Percentiles rank a stretch among this genome's conserved stretches.
phyloP scores from a whole-genome alignment of 495 filamentous ascomycete genomes.

The Pseudevernia furfuracea region DNA sequence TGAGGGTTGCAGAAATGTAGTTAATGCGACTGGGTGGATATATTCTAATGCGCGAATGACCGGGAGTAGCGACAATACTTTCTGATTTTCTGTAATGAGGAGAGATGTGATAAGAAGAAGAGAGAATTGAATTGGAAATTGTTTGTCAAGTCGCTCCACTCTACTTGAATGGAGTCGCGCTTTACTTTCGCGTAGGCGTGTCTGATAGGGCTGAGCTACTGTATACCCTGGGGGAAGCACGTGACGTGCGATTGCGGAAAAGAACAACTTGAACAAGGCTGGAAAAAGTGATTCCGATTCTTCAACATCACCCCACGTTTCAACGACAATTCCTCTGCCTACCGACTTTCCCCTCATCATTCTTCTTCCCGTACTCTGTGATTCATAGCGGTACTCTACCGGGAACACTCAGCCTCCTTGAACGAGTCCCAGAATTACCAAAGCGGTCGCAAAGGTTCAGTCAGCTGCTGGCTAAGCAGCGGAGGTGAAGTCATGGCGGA shows the following conservation, averaged over 20 bases:
- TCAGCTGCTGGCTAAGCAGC: constrained; percentile 6
- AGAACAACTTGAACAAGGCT: background rate
- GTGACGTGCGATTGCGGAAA: background rate
- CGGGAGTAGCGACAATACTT: background rate
- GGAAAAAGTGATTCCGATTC: background rate
- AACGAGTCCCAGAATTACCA: background rate
- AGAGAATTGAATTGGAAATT: background rate
- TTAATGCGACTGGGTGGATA: background rate
- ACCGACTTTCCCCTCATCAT: background rate
- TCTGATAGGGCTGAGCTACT: background rate
- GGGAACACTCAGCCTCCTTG: background rate
- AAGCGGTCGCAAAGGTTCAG: background rate
- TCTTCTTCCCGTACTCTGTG: background rate
- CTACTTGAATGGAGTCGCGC: background rate
- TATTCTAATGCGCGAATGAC: background rate
- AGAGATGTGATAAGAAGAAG: background rate
- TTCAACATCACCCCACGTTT: background rate
- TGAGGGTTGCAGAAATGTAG: background rate
- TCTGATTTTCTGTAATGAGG: background rate
- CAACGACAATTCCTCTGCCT: background rate
- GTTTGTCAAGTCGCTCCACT: background rate
- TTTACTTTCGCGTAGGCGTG: background rate
- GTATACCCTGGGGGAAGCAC: background rate
- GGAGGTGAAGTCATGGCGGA: constrained; percentile 44
- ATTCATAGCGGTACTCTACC: background rate